Evolutionary conservation across 495 filamentous ascomycete species (phyloP), one percentile per base, ranked within the genome.

Genomic region (Aspergillus ellipticus): DNA sequence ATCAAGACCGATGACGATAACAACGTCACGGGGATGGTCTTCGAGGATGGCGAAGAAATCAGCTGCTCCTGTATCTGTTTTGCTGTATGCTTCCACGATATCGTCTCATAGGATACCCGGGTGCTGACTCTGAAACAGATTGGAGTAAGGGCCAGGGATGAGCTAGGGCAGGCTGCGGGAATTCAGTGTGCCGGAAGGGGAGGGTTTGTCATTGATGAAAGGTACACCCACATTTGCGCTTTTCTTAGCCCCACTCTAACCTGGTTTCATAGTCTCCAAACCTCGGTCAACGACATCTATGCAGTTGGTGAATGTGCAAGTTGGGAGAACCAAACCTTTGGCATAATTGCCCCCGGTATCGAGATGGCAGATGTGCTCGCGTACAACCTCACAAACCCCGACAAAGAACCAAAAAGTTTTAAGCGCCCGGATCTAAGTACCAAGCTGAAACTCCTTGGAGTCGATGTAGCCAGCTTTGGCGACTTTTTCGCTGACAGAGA

Each of bases 321-420:
- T 70, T 96, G 93, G 92, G 85, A 96, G 58, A 90, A 85, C 63
- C 89, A 96, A 67, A 95, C 90, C 0, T 97, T 92, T 62, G 93
- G 93, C 4, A 84, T 97, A 21, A 96, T 97, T 62, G 93, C 90
- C 1, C 93, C 93, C 0, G 93, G 93, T 15, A 82, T 97, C 42
- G 93, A 96, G 69, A 97, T 97, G 93, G 93, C 93, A 0, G 93
- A 97, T 64, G 86, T 97, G 5, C 79, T 96, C 2, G 82, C 93
- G n/a, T 96, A 92, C 75, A 97, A 97, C 66, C 82, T 97, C 48
- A 94, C 92, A 9, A 87, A 96, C 68, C 83, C 89, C 3, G 85
- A 87, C 66, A 88, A 95, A 57, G 64, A 82, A 6, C 82, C 82
- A 3, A 80, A 86, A 53, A 72, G 78, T 50, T 96, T 95, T 78